Evolutionary conservation across 2,329 filamentous ascomycete species (phyloP), one percentile per base, ranked within the genome.

Genomic region (Acarospora socialis): DNA sequence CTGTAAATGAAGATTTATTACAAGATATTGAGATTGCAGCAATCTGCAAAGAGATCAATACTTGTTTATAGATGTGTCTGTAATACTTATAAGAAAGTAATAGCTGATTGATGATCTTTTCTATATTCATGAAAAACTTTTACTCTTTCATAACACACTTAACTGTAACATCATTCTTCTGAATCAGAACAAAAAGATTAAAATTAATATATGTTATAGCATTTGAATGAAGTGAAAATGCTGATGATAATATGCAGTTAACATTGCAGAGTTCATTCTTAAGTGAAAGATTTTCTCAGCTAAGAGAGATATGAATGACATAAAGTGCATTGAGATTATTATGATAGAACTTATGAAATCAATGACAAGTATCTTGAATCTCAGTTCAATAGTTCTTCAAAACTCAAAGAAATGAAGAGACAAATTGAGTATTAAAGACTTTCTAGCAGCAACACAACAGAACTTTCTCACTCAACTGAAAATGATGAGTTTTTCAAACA

Each of bases 341-440:
- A 29, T 34, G 24, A 28, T 34, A 7, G 24, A 34, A 17, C n/a
- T 34, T 5, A 34, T 34, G 24, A 23, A 34, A 14, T 18, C 24
- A 4, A 26, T 7, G 17, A 34, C 32, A 2, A n/a, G 7, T 21
- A 20, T 34, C 15, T 10, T 21, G 7, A 27, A 28, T 6, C 24
- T 20, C 7, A 18, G 15, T 21, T 34, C 24, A 8, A 13, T 19
- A 6, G 17, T 21, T 4, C 24, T 34, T 12, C 14, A 29, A 20
- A 8, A 34, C 4, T 6, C 17, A 17, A 26, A 34, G 4, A 13
- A 12, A 17, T 34, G 24, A 23, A 29, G 14, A 18, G 24, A 34
- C 18, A 22, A 14, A 5, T 20, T 15, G 6, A 23, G 24, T 21
- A 34, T 34, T 21, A 19, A 34, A 14, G 24, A 34, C 12, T 34